Evolutionary conservation across 2,329 filamentous ascomycete species (phyloP).

Genomic region (Neofusicoccum parvum): DNA sequence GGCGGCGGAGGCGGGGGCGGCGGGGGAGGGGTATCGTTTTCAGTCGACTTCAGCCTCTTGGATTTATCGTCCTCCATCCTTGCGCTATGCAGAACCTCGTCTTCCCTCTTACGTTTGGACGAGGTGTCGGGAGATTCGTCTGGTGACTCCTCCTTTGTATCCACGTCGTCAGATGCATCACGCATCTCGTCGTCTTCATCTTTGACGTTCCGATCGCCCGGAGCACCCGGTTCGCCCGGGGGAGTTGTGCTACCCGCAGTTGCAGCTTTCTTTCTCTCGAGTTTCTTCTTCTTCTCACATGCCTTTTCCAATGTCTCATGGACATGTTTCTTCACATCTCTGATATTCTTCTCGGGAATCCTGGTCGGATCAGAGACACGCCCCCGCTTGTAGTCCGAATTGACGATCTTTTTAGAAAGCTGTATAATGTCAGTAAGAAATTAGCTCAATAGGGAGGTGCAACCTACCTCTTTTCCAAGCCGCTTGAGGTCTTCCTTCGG

Average conservation of each 20-base stretch:
- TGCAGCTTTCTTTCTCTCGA: constrained; percentile 54
- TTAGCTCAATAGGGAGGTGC: not conserved
- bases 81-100: constrained; percentile 23
- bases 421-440: constrained; percentile 38
- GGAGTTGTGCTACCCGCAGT: constrained; percentile 22
- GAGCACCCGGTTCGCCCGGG: constrained; percentile 2
- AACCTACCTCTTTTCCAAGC: constrained; percentile 62
- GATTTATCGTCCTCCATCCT: constrained; percentile 27
- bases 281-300: constrained; percentile 70
- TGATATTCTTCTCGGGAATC: constrained; percentile 75
- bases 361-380: constrained; percentile 81
- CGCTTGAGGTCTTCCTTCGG: constrained; percentile 75
- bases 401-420: constrained; percentile 76
- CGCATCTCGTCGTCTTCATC: constrained; percentile 28
- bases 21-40: constrained; percentile 38
- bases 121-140: constrained; percentile 26
- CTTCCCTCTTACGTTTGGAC: constrained; percentile 43
- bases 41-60: constrained; percentile 35
- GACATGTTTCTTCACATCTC: constrained; percentile 81
- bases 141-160: constrained; percentile 25
- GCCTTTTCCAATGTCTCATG: constrained; percentile 87
- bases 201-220: not conserved
- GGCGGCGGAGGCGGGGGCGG: constrained; percentile 44
- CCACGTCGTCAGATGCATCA: constrained; percentile 25
- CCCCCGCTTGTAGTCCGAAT: constrained; percentile 87